Conservation (phyloP, 305 asterid genomes). For the Ilex paraguariensis region DNA sequence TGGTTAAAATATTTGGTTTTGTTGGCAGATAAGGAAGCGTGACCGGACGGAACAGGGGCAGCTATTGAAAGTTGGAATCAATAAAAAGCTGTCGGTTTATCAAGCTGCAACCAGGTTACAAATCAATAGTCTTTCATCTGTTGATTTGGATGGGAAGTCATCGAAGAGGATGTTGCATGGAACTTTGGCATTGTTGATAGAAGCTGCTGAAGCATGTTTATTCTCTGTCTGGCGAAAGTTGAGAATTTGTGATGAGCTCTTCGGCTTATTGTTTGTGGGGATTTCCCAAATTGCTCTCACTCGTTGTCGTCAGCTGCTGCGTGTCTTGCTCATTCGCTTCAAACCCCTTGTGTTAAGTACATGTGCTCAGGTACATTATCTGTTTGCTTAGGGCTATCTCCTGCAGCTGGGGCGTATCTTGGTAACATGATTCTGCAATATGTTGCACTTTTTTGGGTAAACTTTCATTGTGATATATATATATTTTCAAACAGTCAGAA, state of each 20-base stretch:
- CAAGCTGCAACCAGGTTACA: conserved; percentile 86
- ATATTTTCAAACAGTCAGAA: conserved; percentile 54
- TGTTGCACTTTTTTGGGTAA: conserved; percentile 15
- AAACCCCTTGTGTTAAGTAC: conserved; percentile 86
- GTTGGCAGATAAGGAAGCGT: conserved; percentile 77
- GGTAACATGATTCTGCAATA: neutral
- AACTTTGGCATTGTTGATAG: conserved; percentile 79
- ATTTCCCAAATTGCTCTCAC: conserved; percentile 80
- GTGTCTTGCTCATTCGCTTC: conserved; percentile 83
- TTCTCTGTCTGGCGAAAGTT: conserved; percentile 81
- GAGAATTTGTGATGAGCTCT: conserved; percentile 95
- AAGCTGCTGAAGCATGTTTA: conserved; percentile 89
- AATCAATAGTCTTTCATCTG: conserved; percentile 64
- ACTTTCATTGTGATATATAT: conserved; percentile 8
- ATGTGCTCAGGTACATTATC: conserved; percentile 70
- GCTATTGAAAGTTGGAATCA: conserved; percentile 71
- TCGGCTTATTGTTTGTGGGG: conserved; percentile 82
- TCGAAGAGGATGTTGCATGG: conserved; percentile 88
- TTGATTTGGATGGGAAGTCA: conserved; percentile 84
- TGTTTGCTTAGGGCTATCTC: conserved; percentile 3
- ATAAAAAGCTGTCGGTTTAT: conserved; percentile 74
- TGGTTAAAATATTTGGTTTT: conserved; percentile 21
- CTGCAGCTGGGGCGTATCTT: neutral
- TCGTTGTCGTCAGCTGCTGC: conserved; percentile 94
- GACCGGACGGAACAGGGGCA: conserved; percentile 98